A percentile compares a stretch with the other conserved stretches of the same genome.
Evolutionary conservation across 2,329 filamentous ascomycete genomes (phyloP).

Genomic region (Corinectria fuckeliana): DNA sequence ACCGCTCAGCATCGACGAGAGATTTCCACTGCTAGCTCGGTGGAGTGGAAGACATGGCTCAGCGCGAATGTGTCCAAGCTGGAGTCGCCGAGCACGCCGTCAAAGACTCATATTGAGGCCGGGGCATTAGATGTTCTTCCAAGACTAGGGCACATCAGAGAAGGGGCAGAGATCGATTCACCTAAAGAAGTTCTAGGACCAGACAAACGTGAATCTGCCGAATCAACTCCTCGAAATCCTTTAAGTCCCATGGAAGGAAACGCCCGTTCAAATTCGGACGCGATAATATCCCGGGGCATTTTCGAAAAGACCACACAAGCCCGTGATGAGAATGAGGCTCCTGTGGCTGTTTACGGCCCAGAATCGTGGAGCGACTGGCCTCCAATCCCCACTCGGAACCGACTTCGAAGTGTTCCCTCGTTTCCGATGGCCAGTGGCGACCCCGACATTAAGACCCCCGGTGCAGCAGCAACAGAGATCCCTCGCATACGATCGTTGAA

Average conservation of each 20-base stretch:
- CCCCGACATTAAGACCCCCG: background rate
- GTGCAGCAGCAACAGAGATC: slow-evolving; percentile 3
- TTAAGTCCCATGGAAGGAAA: slow-evolving; percentile 23
- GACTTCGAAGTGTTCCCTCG: slow-evolving; percentile 36
- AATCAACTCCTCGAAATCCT: slow-evolving; percentile 13
- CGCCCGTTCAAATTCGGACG: background rate
- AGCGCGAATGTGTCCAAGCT: slow-evolving; percentile 58
- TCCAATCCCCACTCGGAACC: slow-evolving; percentile 25
- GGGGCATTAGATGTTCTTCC: slow-evolving; percentile 15
- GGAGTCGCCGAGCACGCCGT: slow-evolving; percentile 39
- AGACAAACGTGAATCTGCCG: background rate
- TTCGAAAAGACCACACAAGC: background rate
- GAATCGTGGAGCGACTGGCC: slow-evolving; percentile 6
- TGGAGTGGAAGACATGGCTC: slow-evolving; percentile 63
- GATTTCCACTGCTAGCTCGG: slow-evolving; percentile 52
- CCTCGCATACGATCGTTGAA: slow-evolving; percentile 38
- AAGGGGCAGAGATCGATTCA: slow-evolving; percentile 57
- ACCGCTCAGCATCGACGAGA: slow-evolving; percentile 43
- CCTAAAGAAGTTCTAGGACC: slow-evolving; percentile 24
- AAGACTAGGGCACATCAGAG: slow-evolving; percentile 52
- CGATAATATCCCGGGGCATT: background rate
- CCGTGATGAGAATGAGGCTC: slow-evolving; percentile 30
- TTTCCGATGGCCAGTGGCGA: slow-evolving; percentile 26
- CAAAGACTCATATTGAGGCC: slow-evolving; percentile 7
- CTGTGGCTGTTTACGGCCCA: background rate